Evolutionary conservation across 176 grass and related monocot genomes (phyloP).

Genomic region (Eragrostis curvula): DNA sequence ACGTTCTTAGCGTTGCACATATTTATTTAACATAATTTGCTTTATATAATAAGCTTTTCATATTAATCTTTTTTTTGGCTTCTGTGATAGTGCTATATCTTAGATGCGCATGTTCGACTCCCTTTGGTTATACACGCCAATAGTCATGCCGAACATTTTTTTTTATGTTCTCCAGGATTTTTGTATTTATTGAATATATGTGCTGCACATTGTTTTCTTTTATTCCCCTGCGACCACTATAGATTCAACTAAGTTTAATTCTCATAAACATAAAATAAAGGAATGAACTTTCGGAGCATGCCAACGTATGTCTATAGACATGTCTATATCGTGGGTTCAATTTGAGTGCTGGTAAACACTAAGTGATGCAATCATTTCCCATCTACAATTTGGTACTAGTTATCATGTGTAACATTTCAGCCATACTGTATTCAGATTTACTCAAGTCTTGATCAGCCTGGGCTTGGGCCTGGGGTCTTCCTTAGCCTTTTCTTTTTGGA

Average conservation of each 20-base stretch:
- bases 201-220: neutral
- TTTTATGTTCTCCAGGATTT: neutral
- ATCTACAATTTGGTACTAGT: neutral
- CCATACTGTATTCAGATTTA: neutral
- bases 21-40: neutral
- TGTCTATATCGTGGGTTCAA: neutral
- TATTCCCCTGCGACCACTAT: neutral
- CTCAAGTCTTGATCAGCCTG: neutral
- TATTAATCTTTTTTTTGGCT: neutral
- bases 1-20: neutral
- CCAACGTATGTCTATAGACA: neutral
- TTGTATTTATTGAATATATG: neutral
- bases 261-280: conserved; percentile 12
- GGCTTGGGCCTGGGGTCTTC: neutral
- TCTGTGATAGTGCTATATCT: neutral
- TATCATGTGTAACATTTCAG: neutral
- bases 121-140: neutral
- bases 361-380: neutral
- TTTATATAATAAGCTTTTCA: conserved; percentile 16
- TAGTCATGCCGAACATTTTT: neutral
- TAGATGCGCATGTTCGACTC: neutral
- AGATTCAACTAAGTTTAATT: neutral
- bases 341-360: conserved; percentile 14
- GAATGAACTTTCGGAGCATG: neutral
- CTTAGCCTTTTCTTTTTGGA: neutral